These are phyloP conservation scores for Sugiyamaella smithiae DNA, from an alignment of 805 yeast genomes.

Conservation along the genomic window DNA sequence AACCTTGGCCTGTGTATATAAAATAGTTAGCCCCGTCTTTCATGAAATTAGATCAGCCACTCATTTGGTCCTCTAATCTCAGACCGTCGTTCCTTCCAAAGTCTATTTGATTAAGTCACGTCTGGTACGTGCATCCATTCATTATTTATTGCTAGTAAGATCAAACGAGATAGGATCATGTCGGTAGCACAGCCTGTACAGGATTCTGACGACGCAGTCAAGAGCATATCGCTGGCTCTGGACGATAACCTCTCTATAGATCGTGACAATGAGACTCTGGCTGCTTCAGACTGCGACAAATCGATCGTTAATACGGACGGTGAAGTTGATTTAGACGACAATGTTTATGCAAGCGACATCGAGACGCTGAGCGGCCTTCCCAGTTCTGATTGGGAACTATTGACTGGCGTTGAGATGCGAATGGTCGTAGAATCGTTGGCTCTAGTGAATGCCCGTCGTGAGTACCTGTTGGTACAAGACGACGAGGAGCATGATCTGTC, in stretches of 20 bases:
- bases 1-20: too few relatives aligned
- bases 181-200: too few relatives aligned
- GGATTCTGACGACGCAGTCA: too few relatives aligned
- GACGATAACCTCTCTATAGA: too few relatives aligned
- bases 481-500: conserved; percentile 1
- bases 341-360: not conserved
- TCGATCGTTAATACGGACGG: too few relatives aligned
- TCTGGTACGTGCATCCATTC: conserved; percentile 1
- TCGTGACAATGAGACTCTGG: too few relatives aligned
- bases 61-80: not conserved
- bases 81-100: not conserved
- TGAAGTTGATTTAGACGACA: not conserved
- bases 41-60: too few relatives aligned
- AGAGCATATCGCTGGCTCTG: too few relatives aligned
- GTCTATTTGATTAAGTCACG: not conserved
- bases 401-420: conserved; percentile 19
- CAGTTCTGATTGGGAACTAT: conserved; percentile 17
- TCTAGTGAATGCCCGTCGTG: conserved; percentile 11
- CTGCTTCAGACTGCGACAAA: too few relatives aligned
- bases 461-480: conserved; percentile 11
- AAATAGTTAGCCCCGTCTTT: too few relatives aligned
- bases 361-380: not conserved
- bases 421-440: conserved; percentile 18
- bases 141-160: not conserved
- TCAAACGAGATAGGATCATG: too few relatives aligned